Evolutionary conservation across 768 basidiomycete genomes (phyloP), one percentile per base, ranked within the genome.

Genomic region (Pisolithus sp.): DNA sequence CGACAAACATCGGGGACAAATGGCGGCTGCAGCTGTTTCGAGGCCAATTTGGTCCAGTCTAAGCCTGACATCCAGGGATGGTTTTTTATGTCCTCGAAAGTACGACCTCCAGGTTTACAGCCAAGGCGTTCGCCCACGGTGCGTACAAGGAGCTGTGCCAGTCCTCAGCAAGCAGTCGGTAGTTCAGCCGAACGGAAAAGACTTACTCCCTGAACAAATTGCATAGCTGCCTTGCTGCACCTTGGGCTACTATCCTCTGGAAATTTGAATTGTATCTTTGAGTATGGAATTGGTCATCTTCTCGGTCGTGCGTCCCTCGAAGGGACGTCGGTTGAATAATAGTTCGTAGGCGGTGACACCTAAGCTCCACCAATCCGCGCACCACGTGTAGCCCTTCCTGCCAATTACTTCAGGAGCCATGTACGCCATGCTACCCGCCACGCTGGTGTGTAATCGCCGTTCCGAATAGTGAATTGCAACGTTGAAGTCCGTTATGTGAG

Each of bases 391-490:
- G 15, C 96, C 96, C 62, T 83, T 86, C 62, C 89, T 85, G 48
- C 80, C 82, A 41, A 97, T 77, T n/a, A 99, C 87, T 68, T 99
- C 93, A 0, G 95, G 94, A 9, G 94, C 94, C 96, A 99, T 99
- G 72, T 99, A 99, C 0, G 96, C 95, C 92, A 99, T 94, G 62
- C 90, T 93, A 4, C 96, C 96, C 7, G 96, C 95, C 15, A 99
- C 89, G 53, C 90, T 92, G 0, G 90, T 93, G 68, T 98, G 86
- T 54, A 88, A 62, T 34, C 94, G 80, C 48, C 86, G 78, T 53
- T 91, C 89, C 10, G 94, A 95, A 66, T 93, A 97, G 68, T 98
- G 95, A 7, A 98, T 95, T 21, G 95, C 96, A 58, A 99, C 93
- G 63, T 99, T 99, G 74, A 99, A 96, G 71, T 99, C 96, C 8